A percentile compares a stretch with the other conserved stretches of the same genome.
Evolutionary conservation across 495 filamentous ascomycete genomes (phyloP).

Genomic region (Podospora pseudopauciseta): DNA sequence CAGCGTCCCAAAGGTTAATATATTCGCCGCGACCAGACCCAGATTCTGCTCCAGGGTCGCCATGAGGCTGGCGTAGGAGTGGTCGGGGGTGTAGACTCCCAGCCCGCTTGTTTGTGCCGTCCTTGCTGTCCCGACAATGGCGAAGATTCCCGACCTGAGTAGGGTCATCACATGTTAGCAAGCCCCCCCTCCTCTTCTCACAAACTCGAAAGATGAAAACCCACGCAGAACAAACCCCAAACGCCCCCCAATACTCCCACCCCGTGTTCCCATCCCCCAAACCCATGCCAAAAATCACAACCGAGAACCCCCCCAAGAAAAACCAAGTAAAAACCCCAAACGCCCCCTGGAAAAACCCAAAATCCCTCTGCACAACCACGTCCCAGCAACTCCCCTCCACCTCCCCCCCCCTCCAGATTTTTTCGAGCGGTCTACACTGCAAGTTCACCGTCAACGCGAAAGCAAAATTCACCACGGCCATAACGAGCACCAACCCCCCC

Average conservation of each 20-base stretch:
- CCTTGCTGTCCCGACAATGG: slow-evolving; percentile 35
- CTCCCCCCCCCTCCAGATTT: slow-evolving; percentile 32
- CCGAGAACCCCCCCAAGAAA: slow-evolving; percentile 33
- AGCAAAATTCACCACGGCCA: slow-evolving; percentile 34
- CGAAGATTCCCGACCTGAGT: slow-evolving; percentile 31
- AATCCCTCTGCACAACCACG: slow-evolving; percentile 32
- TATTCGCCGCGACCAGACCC: slow-evolving; percentile 36
- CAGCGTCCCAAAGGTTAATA: slow-evolving; percentile 33
- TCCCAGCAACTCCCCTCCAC: slow-evolving; percentile 31
- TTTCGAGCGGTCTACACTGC: slow-evolving; percentile 38
- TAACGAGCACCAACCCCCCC: slow-evolving; percentile 28
- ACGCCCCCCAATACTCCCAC: slow-evolving; percentile 36
- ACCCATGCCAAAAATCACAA: neutral
- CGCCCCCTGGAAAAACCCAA: slow-evolving; percentile 39
- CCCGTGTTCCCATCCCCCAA: slow-evolving; percentile 17
- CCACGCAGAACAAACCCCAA: slow-evolving; percentile 29
- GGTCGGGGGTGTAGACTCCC: slow-evolving; percentile 28
- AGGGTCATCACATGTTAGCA: neutral
- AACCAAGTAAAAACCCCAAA: slow-evolving; percentile 38
- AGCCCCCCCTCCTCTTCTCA: neutral
- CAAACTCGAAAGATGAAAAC: slow-evolving; percentile 5
- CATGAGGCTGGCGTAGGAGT: slow-evolving; percentile 32
- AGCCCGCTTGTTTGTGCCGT: slow-evolving; percentile 23
- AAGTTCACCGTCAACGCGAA: slow-evolving; percentile 33
- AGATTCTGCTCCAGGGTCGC: slow-evolving; percentile 39